These are phyloP conservation scores for Quillaja saponaria DNA, from an alignment of 306 rosid species.

Conservation along the genomic window DNA sequence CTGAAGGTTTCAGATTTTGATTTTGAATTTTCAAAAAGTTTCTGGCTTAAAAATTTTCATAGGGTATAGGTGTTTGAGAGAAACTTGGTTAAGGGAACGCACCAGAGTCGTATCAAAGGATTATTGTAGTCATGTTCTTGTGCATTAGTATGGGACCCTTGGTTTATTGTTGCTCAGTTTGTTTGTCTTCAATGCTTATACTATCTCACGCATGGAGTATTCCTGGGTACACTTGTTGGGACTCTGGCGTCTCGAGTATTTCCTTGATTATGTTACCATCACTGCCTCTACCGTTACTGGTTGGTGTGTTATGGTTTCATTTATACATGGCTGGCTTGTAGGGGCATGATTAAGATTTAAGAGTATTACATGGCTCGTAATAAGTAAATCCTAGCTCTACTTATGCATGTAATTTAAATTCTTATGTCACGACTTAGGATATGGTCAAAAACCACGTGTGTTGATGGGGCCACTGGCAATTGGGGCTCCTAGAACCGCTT, in stretches of 20 bases:
- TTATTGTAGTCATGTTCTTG: conserved; percentile 57
- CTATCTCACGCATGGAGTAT: conserved; percentile 54
- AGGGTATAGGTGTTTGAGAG: conserved; percentile 27
- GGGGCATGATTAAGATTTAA: no score
- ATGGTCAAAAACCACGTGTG: no score
- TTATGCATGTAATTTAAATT: no score
- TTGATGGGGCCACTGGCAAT: no score
- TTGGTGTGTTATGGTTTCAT: conserved; percentile 56
- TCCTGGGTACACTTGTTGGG: conserved; percentile 51
- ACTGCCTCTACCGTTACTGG: conserved; percentile 53
- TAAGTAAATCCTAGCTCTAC: no score
- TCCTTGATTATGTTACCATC: conserved; percentile 53
- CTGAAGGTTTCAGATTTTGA: conserved; percentile 33
- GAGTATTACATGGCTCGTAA: no score
- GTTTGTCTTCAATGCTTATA: conserved; percentile 56
- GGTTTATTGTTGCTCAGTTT: conserved; percentile 62
- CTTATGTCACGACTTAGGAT: no score
- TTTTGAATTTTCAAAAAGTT: conserved; percentile 18
- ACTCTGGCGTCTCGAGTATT: conserved; percentile 56
- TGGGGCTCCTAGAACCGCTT: no score
- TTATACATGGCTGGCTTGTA: conserved; percentile 47
- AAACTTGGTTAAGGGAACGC: no score
- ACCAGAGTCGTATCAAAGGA: no score
- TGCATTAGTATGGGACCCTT: conserved; percentile 58
- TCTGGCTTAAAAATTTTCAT: conserved; percentile 18